Evolutionary conservation across 305 asterid species (phyloP).

Genomic region (Galium porrigens): DNA sequence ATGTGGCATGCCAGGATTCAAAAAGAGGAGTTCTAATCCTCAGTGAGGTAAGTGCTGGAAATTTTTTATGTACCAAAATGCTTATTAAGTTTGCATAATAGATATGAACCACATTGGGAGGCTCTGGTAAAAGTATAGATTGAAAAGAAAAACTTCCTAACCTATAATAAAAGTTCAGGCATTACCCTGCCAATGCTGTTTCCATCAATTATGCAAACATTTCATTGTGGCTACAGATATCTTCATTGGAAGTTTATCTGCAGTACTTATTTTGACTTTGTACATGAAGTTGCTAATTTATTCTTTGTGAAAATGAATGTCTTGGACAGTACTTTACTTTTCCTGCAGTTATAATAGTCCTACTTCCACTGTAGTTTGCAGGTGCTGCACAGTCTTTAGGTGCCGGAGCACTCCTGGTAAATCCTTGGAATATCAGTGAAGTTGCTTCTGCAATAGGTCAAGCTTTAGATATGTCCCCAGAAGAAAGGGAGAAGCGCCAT

Average conservation of each 20-base stretch:
- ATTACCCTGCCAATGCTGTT: neutral
- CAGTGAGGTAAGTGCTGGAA: conserved; percentile 48
- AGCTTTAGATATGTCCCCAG: conserved; percentile 73
- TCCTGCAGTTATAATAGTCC: neutral
- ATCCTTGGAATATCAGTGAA: conserved; percentile 96
- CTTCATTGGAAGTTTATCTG: neutral
- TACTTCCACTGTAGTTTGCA: conserved; percentile 52
- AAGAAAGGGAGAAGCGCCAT: conserved; percentile 89
- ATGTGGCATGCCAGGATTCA: conserved; percentile 81
- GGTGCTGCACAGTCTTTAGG: conserved; percentile 99
- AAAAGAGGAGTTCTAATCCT: conserved; percentile 85
- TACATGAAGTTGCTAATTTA: too few relatives aligned
- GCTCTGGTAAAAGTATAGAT: neutral
- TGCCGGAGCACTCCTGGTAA: conserved; percentile 95
- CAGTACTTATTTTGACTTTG: too few relatives aligned
- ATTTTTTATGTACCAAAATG: neutral
- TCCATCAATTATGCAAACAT: neutral
- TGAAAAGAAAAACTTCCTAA: neutral
- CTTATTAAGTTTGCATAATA: neutral
- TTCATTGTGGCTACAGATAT: neutral
- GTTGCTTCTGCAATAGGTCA: conserved; percentile 80
- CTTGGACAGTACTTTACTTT: neutral
- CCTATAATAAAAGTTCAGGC: neutral
- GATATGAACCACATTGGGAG: neutral
- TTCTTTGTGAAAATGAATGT: too few relatives aligned